Evolutionary conservation across 176 grass and related monocot genomes (phyloP).

Genomic region (Oryza meyeriana): DNA sequence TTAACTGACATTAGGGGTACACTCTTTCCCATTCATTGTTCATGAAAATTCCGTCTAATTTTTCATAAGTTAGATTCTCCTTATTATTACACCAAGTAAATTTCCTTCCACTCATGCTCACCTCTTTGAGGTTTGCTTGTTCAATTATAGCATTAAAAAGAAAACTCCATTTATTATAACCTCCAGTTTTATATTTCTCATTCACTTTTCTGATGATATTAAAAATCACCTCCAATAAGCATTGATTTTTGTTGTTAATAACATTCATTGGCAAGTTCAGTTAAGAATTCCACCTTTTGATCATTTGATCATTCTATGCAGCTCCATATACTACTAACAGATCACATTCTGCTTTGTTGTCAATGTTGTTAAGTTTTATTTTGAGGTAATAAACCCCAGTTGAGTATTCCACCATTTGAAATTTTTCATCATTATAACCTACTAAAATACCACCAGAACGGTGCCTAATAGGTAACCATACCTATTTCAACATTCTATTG

Average conservation of each 20-base stretch:
- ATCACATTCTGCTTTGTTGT: no score
- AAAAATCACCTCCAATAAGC: fast-evolving
- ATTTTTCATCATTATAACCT: no score
- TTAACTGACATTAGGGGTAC: fast-evolving
- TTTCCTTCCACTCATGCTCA: fast-evolving
- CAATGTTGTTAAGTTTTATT: no score
- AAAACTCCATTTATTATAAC: fast-evolving
- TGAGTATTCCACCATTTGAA: no score
- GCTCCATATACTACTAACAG: background rate
- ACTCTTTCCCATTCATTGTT: background rate
- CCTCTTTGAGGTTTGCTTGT: fast-evolving
- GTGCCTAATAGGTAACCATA: background rate
- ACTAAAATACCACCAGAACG: no score
- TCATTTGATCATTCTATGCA: background rate
- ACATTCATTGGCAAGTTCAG: background rate
- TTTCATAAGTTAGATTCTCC: fast-evolving
- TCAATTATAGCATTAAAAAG: background rate
- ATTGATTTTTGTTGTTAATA: background rate
- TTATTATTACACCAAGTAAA: background rate
- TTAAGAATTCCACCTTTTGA: fast-evolving
- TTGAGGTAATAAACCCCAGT: no score
- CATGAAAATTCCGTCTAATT: background rate
- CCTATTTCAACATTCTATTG: background rate
- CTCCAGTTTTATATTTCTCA: background rate
- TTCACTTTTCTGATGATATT: background rate